Conservation (phyloP, 495 filamentous ascomycete species). For the Paragyromitra xinjiangensis region DNA sequence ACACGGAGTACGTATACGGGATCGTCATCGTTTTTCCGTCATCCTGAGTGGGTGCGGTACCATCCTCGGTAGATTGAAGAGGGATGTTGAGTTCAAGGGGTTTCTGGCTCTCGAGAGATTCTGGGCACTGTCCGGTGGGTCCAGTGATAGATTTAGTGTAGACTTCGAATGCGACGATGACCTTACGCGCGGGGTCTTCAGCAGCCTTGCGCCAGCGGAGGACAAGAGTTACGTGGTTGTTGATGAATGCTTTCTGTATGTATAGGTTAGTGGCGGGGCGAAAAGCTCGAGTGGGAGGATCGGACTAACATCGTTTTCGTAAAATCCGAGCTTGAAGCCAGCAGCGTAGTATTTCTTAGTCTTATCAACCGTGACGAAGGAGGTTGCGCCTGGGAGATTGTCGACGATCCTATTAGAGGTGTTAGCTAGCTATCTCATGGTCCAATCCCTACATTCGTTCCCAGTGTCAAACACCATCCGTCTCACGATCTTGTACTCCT, state of each 20-base stretch:
- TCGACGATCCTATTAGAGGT: slow-evolving; percentile 74
- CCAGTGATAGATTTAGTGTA: slow-evolving; percentile 83
- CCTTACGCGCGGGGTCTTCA: slow-evolving; percentile 76
- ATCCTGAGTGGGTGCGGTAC: slow-evolving; percentile 63
- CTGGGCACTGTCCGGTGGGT: slow-evolving; percentile 59
- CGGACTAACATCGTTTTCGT: slow-evolving; percentile 62
- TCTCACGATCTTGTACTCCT: neutral
- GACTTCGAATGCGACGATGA: slow-evolving; percentile 91
- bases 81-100: slow-evolving; percentile 67
- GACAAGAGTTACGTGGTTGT: slow-evolving; percentile 91
- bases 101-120: slow-evolving; percentile 66
- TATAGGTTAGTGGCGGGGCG: neutral
- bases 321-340: slow-evolving; percentile 91
- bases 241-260: slow-evolving; percentile 68
- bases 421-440: slow-evolving; percentile 26
- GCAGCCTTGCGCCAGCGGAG: slow-evolving; percentile 78
- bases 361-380: slow-evolving; percentile 90
- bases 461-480: slow-evolving; percentile 4
- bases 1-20: slow-evolving; percentile 92
- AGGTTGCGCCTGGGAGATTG: slow-evolving; percentile 91
- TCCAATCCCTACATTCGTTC: neutral
- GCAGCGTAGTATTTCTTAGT: slow-evolving; percentile 90
- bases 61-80: slow-evolving; percentile 65
- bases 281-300: neutral
- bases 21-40: slow-evolving; percentile 77